Percentiles rank a stretch among this genome's conserved stretches.
Evolutionary conservation across 176 grass and related monocot genomes (phyloP).

Genomic region (Dendrocalamus sinicus): DNA sequence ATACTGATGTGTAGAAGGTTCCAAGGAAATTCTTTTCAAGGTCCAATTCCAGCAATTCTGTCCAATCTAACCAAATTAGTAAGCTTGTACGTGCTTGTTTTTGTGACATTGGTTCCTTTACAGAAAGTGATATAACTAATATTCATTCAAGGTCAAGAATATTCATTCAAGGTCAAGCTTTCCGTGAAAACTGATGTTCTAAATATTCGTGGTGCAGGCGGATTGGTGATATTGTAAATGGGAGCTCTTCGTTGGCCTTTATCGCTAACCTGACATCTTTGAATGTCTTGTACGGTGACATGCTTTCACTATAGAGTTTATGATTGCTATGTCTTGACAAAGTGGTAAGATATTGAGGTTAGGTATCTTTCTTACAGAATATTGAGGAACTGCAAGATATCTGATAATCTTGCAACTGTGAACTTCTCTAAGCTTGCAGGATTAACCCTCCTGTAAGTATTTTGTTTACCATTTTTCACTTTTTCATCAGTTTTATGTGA

Average conservation of each 20-base stretch:
- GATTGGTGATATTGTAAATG: slow-evolving; percentile 65
- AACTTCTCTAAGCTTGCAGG: slow-evolving; percentile 57
- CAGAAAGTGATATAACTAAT: neutral
- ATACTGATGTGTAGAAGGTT: slow-evolving; percentile 47
- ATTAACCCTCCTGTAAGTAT: slow-evolving; percentile 59
- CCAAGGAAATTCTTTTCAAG: slow-evolving; percentile 79
- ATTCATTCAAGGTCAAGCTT: neutral
- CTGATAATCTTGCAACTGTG: slow-evolving; percentile 55
- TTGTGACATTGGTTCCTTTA: neutral
- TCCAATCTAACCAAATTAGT: slow-evolving; percentile 59
- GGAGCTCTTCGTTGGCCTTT: slow-evolving; percentile 61
- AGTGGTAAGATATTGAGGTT: neutral
- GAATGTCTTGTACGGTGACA: slow-evolving; percentile 46
- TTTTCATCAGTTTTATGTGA: neutral
- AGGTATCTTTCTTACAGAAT: slow-evolving; percentile 48
- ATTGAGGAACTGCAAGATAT: slow-evolving; percentile 81
- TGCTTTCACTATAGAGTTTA: neutral
- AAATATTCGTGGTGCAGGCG: slow-evolving; percentile 39
- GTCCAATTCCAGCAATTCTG: slow-evolving; percentile 71
- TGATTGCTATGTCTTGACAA: neutral
- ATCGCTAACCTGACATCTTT: slow-evolving; percentile 61
- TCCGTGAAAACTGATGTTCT: neutral
- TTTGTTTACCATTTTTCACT: neutral
- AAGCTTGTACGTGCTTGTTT: slow-evolving; percentile 16
- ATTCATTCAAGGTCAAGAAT: neutral